Conservation (phyloP, 257 asterid species). For the Anisodus tanguticus region DNA sequence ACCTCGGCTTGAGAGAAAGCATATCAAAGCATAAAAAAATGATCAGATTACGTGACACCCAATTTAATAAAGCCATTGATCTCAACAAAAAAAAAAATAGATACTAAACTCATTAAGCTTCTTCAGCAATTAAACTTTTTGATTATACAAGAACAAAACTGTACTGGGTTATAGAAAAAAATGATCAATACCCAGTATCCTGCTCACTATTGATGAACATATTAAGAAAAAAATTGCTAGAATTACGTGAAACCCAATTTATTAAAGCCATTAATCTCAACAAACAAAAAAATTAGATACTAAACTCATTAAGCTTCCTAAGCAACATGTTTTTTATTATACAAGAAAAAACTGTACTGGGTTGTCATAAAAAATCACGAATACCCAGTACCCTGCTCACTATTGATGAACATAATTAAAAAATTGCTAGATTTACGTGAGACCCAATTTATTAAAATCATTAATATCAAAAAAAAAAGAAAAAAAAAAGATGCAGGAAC, state of each 20-base stretch:
- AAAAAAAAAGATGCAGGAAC: not conserved
- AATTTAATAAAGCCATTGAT: no score
- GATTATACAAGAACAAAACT: not conserved
- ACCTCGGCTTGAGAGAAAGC: no score
- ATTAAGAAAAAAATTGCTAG: not conserved
- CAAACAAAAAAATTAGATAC: no score
- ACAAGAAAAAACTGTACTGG: not conserved
- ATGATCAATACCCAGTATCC: not conserved
- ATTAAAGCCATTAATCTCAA: not conserved
- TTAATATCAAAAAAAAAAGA: no score
- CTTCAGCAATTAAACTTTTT: not conserved
- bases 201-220: not conserved
- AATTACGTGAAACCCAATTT: not conserved
- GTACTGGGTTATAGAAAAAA: not conserved
- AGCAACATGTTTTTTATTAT: not conserved
- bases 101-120: not conserved
- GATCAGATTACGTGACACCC: no score
- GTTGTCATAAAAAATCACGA: not conserved
- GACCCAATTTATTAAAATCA: not conserved
- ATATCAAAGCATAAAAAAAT: no score
- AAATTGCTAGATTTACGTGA: not conserved
- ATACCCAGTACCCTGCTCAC: not conserved
- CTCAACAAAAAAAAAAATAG: no score
- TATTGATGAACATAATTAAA: not conserved
- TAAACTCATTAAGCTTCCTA: not conserved